phyloP scores from a whole-genome alignment of 805 yeast species.

The Suhomyces prunicola region DNA sequence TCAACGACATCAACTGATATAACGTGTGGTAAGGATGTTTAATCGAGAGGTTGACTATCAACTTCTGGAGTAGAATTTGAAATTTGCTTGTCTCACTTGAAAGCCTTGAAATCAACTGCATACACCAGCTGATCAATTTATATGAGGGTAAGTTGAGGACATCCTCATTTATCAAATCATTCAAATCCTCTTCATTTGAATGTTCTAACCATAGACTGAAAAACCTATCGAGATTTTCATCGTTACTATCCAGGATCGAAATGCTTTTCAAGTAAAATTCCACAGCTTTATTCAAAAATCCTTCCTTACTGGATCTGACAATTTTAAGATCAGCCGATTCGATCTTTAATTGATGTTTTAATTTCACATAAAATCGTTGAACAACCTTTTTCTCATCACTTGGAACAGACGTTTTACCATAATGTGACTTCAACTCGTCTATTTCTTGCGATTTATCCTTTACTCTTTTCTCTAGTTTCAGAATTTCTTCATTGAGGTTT shows the following conservation, averaged over 20 bases:
- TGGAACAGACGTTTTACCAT: conserved; percentile 37
- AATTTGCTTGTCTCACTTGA: conserved; percentile 48
- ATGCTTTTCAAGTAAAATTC: conserved; percentile 58
- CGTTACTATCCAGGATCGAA: conserved; percentile 42
- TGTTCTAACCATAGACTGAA: conserved; percentile 82
- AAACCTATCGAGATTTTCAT: conserved; percentile 67
- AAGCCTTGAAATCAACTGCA: conserved; percentile 74
- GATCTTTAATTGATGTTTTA: conserved; percentile 45
- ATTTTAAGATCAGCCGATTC: conserved; percentile 48
- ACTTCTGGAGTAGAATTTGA: conserved; percentile 48
- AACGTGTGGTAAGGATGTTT: conserved; percentile 74
- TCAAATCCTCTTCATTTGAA: conserved; percentile 44
- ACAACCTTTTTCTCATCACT: conserved; percentile 52
- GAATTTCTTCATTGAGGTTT: conserved; percentile 43
- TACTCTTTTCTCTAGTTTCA: conserved; percentile 39
- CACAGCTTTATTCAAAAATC: conserved; percentile 52
- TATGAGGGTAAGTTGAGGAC: conserved; percentile 49
- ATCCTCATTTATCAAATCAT: conserved; percentile 34
- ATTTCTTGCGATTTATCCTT: conserved; percentile 45
- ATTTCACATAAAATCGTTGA: conserved; percentile 47
- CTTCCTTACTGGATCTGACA: conserved; percentile 34
- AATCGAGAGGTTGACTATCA: conserved; percentile 46
- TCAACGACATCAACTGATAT: conserved; percentile 58
- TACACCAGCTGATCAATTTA: conserved; percentile 75
- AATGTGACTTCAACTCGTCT: conserved; percentile 45